Conservation (phyloP, 1,284 basidiomycete genomes). For the Microbotryomycetes sp. region DNA sequence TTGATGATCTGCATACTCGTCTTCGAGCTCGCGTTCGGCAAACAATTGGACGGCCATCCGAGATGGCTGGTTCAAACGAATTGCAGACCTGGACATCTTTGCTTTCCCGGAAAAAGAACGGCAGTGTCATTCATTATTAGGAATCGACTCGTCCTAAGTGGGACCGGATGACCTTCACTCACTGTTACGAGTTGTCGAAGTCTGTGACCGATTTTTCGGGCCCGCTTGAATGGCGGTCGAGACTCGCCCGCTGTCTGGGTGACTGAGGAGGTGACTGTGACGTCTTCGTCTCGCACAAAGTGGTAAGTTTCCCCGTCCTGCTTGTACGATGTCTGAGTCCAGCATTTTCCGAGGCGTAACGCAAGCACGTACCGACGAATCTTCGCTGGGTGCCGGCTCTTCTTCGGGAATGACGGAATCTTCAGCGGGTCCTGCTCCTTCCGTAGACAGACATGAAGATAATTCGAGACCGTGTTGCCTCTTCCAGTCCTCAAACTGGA, state of each 20-base stretch:
- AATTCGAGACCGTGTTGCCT: neutral
- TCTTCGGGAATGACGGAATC: neutral
- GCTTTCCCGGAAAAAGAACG: neutral
- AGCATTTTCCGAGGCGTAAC: neutral
- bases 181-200: neutral
- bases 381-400: neutral
- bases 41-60: constrained; percentile 4
- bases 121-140: neutral
- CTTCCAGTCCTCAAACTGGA: constrained; percentile 6
- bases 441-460: neutral
- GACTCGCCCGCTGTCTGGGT: too few relatives aligned
- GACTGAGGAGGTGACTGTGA: too few relatives aligned
- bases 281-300: neutral
- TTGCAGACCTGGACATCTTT: neutral
- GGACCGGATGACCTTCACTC: neutral
- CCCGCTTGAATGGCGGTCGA: neutral
- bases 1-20: constrained; percentile 1
- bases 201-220: neutral
- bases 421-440: neutral
- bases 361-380: neutral
- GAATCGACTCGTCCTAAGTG: neutral
- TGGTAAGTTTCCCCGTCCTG: neutral
- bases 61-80: neutral
- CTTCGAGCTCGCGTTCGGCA: constrained; percentile 9
- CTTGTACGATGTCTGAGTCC: too few relatives aligned